phyloP scores from a whole-genome alignment of 2,329 filamentous ascomycete species.

The Epichloe brachyelytri region DNA sequence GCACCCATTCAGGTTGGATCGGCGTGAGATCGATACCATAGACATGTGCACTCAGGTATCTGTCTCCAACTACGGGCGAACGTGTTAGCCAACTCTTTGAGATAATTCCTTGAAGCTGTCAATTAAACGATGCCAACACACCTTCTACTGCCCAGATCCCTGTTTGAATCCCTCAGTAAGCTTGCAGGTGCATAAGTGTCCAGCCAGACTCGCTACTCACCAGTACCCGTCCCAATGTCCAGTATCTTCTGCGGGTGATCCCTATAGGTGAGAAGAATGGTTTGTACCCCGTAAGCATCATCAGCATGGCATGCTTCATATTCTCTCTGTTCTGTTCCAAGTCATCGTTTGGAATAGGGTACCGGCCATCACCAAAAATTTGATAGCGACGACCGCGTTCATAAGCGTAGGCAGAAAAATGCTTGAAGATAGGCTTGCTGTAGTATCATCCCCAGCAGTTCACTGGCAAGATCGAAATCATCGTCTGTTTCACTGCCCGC shows the following conservation, averaged over 20 bases:
- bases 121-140: not conserved
- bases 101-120: not conserved
- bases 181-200: not conserved
- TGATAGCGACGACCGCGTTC: slow-evolving; percentile 17
- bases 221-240: slow-evolving; percentile 25
- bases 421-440: slow-evolving; percentile 5
- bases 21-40: slow-evolving; percentile 26
- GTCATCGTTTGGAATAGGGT: slow-evolving; percentile 27
- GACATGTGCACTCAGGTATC: slow-evolving; percentile 23
- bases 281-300: slow-evolving; percentile 20
- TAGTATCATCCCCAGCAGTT: slow-evolving; percentile 1
- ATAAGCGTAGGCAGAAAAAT: slow-evolving; percentile 6
- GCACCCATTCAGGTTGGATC: slow-evolving; percentile 27
- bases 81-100: not conserved
- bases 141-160: slow-evolving; percentile 9
- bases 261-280: slow-evolving; percentile 29
- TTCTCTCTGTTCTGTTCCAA: slow-evolving; percentile 26
- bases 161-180: not conserved
- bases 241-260: slow-evolving; percentile 22
- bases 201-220: slow-evolving; percentile 1
- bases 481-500: slow-evolving; percentile 2
- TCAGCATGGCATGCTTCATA: slow-evolving; percentile 26
- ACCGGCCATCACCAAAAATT: slow-evolving; percentile 20
- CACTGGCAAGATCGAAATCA: slow-evolving; percentile 3
- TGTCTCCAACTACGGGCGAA: slow-evolving; percentile 8